Conservation (phyloP, 805 yeast species). For the Cyberlindnera euphorbiiphila region DNA sequence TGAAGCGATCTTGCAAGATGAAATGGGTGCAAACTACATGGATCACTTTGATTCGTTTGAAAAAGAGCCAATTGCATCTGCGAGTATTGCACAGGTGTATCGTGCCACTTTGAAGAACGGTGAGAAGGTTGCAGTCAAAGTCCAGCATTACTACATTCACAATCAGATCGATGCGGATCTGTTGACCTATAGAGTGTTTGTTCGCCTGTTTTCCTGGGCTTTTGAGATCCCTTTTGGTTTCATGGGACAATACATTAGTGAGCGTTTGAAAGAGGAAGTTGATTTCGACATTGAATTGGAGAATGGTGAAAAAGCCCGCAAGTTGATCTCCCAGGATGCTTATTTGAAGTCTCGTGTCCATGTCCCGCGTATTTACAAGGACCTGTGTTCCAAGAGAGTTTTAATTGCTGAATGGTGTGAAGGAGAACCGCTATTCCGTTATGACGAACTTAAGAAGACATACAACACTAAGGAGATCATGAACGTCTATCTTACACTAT, state of each 20-base stretch:
- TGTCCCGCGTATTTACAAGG: conserved; percentile 50
- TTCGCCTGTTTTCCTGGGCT: conserved; percentile 49
- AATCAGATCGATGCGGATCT: conserved; percentile 62
- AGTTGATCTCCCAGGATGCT: conserved; percentile 39
- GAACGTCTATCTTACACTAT: conserved; percentile 45
- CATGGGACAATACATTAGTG: conserved; percentile 53
- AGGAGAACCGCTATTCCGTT: conserved; percentile 55
- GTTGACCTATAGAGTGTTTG: conserved; percentile 48
- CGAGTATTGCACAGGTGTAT: conserved; percentile 72
- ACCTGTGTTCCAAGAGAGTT: conserved; percentile 46
- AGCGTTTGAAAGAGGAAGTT: conserved; percentile 55
- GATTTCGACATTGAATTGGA: conserved; percentile 54
- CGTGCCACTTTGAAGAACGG: conserved; percentile 45
- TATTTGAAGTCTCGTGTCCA: conserved; percentile 41
- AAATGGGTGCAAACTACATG: conserved; percentile 41
- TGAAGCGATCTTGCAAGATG: conserved; percentile 37
- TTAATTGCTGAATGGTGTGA: conserved; percentile 75
- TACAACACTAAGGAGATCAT: conserved; percentile 39
- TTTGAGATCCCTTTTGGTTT: conserved; percentile 63
- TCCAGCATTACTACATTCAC: conserved; percentile 60
- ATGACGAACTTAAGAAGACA: conserved; percentile 36
- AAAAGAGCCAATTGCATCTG: conserved; percentile 64
- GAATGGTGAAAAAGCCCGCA: conserved; percentile 44
- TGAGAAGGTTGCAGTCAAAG: conserved; percentile 57
- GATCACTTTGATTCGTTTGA: conserved; percentile 43